Base-by-base conservation (phyloP, 2,329 filamentous ascomycete species). In the Dothidotthia symphoricarpi region DNA sequence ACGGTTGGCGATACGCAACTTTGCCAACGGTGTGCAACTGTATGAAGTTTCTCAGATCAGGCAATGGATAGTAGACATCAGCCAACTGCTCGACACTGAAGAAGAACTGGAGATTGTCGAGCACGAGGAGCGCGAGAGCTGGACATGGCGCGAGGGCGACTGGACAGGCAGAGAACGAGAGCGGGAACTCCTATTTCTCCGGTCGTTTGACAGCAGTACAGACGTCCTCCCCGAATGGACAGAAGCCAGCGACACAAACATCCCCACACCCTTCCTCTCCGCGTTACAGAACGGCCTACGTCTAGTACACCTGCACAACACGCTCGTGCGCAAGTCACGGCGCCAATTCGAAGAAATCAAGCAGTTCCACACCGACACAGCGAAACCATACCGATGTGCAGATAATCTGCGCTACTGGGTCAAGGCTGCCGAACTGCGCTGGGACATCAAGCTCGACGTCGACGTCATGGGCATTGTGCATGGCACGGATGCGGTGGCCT, bases 331-430 rank as follows among this genome's bases (percentile, higher is more conserved):
- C 59, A 87, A 87, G 63, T 96, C 90, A 15, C 83, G 85, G 60
- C 79, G 88, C 19, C 86, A 86, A 6, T 97, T 97, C 63, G 89
- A 90, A 35, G 81, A 87, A 47, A 96, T 98, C 61, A 88, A 88
- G 40, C 78, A 79, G 8, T 96, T 85, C 66, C 93, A 97, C 65
- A 83, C 82, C n/a, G 89, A 98, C 66, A 91, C 93, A 8, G 83
- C 82, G 43, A 97, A 97, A 69, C 93, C 93, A 0, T 98, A 98
- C 66, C 85, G 93, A 32, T 84, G 84, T 47, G 88, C 90, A 3
- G 93, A 98, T 55, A 98, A 98, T 64, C 75, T 98, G 45, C 81
- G 89, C 27, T 98, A 86, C 73, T 98, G 93, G 91, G 80, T 86
- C 68, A 98, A 98, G 72, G 93, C 91, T 1, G 89, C 90, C 6